Base-by-base conservation (phyloP, 352 stramenopile species). In the Globisporangium iwayamae region DNA sequence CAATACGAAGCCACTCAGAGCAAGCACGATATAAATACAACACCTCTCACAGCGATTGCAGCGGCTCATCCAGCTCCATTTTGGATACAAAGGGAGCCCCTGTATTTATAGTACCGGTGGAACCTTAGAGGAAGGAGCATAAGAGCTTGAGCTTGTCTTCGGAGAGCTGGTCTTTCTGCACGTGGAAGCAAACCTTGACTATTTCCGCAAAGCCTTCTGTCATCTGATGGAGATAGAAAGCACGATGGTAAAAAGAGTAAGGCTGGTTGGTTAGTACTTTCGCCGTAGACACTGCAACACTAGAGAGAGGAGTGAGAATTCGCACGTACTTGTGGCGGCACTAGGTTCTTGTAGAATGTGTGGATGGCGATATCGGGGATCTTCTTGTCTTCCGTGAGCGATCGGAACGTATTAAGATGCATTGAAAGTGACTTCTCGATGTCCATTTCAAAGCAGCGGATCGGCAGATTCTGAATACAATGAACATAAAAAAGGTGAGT, bases 321-420 rank as follows among this genome's bases (percentile, higher is more conserved):
- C 1, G 25, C 4, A 68, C 68, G 47, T 47, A 83, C 75, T 38
- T 75, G 67, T 0, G 86, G 86, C 3, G 62, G 20, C 22, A 86
- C 71, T 41, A 87, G 66, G 63, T 87, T 94, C 65, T 94, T 94
- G 70, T 87, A 96, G 69, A 93, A 96, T 28, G 81, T 81, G 56
- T 96, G 87, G 70, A 96, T 96, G 16, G 88, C 87, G 48, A 96
- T 83, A 38, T 89, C 83, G 0, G 89, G 89, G 39, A 96, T 85
- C 63, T 87, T 90, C 50, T 90, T 88, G 55, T 76, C 63, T 43
- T 79, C 74, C 25, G 73, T 91, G 32, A 96, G 70, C 55, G 77
- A 89, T 16, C 89, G 80, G 53, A 91, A 96, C 2, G 76, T 82
- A 66, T 96, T 96, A 34, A 96, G 58, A 47, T 96, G 87, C 74